Evolutionary conservation across 257 asterid species (phyloP).

Genomic region (Rubia yunnanensis): DNA sequence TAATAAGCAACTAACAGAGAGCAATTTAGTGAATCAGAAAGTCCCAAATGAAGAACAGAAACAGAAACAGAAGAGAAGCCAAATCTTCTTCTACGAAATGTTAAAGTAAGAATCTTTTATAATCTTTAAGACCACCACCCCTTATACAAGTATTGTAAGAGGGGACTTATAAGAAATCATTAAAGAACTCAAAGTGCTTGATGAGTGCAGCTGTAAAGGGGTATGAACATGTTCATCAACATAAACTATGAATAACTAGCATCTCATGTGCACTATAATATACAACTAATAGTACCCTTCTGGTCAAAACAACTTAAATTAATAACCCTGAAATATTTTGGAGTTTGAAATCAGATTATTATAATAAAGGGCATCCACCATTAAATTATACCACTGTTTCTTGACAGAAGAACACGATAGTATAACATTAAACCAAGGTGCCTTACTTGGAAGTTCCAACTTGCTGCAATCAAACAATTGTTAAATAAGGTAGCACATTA

Average conservation of each 20-base stretch:
- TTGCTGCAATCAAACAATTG: conserved; percentile 7
- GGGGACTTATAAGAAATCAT: conserved; percentile 1
- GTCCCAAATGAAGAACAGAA: conserved; percentile 5
- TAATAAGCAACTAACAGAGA: conserved; percentile 14
- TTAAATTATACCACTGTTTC: conserved; percentile 12
- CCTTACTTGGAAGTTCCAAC: conserved; percentile 24
- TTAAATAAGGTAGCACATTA: conserved; percentile 11
- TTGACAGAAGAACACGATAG: conserved; percentile 14
- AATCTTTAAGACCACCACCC: not conserved
- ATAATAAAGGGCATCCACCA: conserved; percentile 10
- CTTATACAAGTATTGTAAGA: conserved; percentile 6
- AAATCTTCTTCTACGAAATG: conserved; percentile 9
- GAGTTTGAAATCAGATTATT: conserved; percentile 14
- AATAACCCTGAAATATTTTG: conserved; percentile 5
- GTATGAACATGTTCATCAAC: conserved; percentile 27
- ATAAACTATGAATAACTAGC: conserved; percentile 16
- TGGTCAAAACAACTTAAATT: conserved; percentile 20
- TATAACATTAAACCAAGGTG: conserved; percentile 15
- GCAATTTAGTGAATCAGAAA: conserved; percentile 11
- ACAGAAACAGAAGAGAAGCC: conserved; percentile 12
- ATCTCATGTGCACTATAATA: conserved; percentile 28
- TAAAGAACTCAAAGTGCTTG: conserved; percentile 19
- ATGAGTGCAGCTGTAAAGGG: conserved; percentile 32
- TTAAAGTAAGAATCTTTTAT: conserved; percentile 7
- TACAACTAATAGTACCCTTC: conserved; percentile 18